These are phyloP conservation scores for Cladophialophora exuberans DNA, from an alignment of 2,329 filamentous ascomycete species.

Conservation along the genomic window DNA sequence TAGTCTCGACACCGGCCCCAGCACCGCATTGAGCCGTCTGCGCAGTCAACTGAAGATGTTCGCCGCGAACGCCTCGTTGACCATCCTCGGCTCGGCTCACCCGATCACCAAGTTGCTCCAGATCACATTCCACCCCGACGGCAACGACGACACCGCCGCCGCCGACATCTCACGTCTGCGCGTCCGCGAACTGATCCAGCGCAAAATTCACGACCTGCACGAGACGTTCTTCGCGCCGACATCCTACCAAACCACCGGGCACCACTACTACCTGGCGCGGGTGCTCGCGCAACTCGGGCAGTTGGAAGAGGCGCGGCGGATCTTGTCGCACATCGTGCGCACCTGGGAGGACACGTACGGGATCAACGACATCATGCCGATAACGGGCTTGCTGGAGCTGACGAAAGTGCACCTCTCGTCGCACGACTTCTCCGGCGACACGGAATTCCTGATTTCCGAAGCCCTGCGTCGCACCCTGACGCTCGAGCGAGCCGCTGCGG, in stretches of 20 bases:
- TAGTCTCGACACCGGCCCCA: constrained; percentile 11
- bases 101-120: constrained; percentile 19
- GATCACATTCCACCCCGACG: not conserved
- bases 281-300: constrained; percentile 16
- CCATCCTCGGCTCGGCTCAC: constrained; percentile 10
- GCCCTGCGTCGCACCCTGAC: constrained; percentile 10
- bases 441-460: constrained; percentile 12
- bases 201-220: constrained; percentile 17
- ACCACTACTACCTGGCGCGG: constrained; percentile 18
- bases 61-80: constrained; percentile 6
- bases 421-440: not conserved
- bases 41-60: constrained; percentile 14
- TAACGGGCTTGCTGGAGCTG: constrained; percentile 20
- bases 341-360: constrained; percentile 10
- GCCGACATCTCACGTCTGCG: not conserved
- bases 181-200: constrained; percentile 20
- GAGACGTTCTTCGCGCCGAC: constrained; percentile 6
- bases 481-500: not conserved
- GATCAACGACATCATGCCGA: constrained; percentile 13
- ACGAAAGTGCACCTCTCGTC: constrained; percentile 10
- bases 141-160: too few species aligned
- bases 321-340: constrained; percentile 5
- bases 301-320: constrained; percentile 1
- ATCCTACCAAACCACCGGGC: constrained; percentile 13
- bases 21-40: constrained; percentile 12